Evolutionary conservation across 2,329 filamentous ascomycete genomes (phyloP), one percentile per base, ranked within the genome.

Genomic region (Ophiocordyceps australis): DNA sequence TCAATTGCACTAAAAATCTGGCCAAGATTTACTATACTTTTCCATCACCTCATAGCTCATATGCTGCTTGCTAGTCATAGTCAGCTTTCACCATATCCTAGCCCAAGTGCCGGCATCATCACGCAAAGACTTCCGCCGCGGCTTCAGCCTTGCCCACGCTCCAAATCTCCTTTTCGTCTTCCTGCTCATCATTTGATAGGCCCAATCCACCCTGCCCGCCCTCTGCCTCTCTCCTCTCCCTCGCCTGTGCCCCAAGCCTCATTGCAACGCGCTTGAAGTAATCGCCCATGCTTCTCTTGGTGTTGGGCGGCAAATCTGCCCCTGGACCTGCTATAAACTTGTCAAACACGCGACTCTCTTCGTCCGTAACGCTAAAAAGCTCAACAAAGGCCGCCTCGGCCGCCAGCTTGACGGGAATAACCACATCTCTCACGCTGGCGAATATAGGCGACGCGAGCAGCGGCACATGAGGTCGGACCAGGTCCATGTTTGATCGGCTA

Each of bases 121-220:
- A 55, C 23, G 50, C 47, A 43, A 64, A 63, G 6, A 56, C 47
- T 30, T 81, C 78, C 7, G 67, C 76, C 24, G 55, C 57, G 9
- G 85, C 55, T 46, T 95, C 86, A 25, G 93, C 73, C 52, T 77
- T 85, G 5, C 89, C 89, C 25, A 98, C 77, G 46, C 80, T 89
- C 85, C 83, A 92, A 34, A 98, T 74, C 57, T 98, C 89, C 50
- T 71, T 76, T 58, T 94, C 82, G 52, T 98, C 89, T 44, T 98
- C 89, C 17, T 72, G 58, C 55, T 98, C 89, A 49, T 98, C 89
- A 43, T 80, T 83, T 18, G 76, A 79, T 40, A 98, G 49, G 0
- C 85, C 85, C 25, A 95, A 46, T 1, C 83, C 82, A 24, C 85
- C 85, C 30, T 75, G 67, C 7, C 86, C 89, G 33, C 85, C 86